Evolutionary conservation across 2,329 filamentous ascomycete species (phyloP), one percentile per base, ranked within the genome.

Genomic region (Leptographium radiaticola): DNA sequence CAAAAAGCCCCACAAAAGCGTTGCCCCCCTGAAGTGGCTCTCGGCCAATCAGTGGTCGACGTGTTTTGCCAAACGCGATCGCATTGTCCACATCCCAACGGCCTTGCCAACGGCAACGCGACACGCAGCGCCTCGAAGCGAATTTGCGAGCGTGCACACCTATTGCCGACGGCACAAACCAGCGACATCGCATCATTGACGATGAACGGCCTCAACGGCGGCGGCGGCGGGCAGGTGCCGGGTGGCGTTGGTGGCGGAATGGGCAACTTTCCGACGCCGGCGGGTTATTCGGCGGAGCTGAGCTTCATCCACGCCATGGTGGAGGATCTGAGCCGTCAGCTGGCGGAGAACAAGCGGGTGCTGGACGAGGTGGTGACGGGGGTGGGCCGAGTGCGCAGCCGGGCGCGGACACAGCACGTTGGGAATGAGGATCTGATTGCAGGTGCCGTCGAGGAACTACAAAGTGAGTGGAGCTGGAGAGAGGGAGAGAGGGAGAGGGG

Each of bases 301-400:
- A 83, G 82, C 63, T 80, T 82, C 66, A 82, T 85, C 62, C 83
- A 84, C 63, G 72, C 73, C 59, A 80, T 84, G 76, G 81, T 85
- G 12, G 81, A 85, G 62, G 79, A 83, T 63, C 71, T 84, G 49
- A 82, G 80, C 61, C 75, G 77, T 38, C 78, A 83, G 62, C 71
- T 84, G 34, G 75, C 79, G 13, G 78, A 82, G 51, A 83, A 82
- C 63, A 72, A 78, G 59, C 72, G 75, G 44, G 75, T 77, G 40
- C 77, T 80, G n/a, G 77, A 82, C 58, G 77, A 81, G 31, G 82
- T 85, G 48, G 78, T 84, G 50, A 73, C 71, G n/a, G 78, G 78
- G 43, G 72, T 84, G 44, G 81, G 81, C 33, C 73, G 75, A 55
- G 78, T 85, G 59, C 76, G 81, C 55, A 76, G 73, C 60, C 74